Base-by-base conservation (phyloP, 768 basidiomycete species). In the Pisolithus sp. region DNA sequence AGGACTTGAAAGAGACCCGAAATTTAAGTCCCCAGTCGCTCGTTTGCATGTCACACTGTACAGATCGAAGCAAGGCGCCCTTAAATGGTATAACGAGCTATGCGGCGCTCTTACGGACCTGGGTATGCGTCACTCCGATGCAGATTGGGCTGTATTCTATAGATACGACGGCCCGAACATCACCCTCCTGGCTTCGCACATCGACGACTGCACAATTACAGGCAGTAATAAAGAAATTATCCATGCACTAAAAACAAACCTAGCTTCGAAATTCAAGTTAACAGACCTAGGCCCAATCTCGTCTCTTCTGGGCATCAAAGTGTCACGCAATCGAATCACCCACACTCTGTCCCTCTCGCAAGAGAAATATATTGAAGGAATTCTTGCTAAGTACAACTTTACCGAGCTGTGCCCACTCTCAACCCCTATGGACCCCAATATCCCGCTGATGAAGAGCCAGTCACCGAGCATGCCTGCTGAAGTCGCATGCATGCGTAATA, bases 1-100 rank as follows among this genome's bases (percentile, higher is more conserved):
- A 0, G 68, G 71, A 31, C 39, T 52, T 12, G 24, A 54, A 45
- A 13, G 53, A 48, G 0, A 42, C 37, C n/a, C 18, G 5, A 42
- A 23, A 30, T 39, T 28, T 31, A 43, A 23, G 38, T 56, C 36
- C 13, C 48, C 3, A 18, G 59, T 69, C 20, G 58, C 60, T 8
- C 28, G 28, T 2, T 26, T 59, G 2, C 5, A 7, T 0, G 40
- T 55, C 1, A 44, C 50, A 0, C 18, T 60, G 3, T 60, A 58
- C 18, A 38, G 52, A 0, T 52, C 39, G 0, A 60, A 60, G 15
- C 54, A 60, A 34, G 52, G 52, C 0, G 26, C 31, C 0, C n/a
- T 58, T 0, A 58, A 55, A 6, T 58, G 54, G 52, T 58, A 55
- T 21, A 31, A 53, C 5, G 2, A 23, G 4, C 48, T 58, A 0